A percentile compares a stretch with the other conserved stretches of the same genome.
phyloP scores from a whole-genome alignment of 1,284 basidiomycete genomes.

The Sparassis latifolia region DNA sequence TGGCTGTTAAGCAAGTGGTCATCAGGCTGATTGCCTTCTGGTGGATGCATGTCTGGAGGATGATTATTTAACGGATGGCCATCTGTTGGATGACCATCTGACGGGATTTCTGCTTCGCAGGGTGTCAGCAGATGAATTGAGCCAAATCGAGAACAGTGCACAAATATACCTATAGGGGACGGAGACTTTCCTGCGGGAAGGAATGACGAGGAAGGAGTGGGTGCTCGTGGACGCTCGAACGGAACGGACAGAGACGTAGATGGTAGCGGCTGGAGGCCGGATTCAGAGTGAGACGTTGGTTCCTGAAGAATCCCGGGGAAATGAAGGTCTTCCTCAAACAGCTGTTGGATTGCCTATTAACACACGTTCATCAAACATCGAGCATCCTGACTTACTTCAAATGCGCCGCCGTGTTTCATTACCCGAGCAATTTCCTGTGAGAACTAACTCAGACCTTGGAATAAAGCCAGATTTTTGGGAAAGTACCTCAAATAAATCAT shows the following conservation, averaged over 20 bases:
- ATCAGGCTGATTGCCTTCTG: not conserved
- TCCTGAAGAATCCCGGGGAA: constrained; percentile 43
- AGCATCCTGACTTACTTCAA: constrained; percentile 40
- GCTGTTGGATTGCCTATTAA: constrained; percentile 26
- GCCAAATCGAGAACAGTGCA: too few species aligned
- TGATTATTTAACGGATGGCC: not conserved
- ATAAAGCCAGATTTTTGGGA: not conserved
- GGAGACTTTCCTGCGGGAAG: too few species aligned
- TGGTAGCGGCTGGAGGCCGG: not conserved
- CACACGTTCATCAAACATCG: not conserved
- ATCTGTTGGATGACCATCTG: too few species aligned
- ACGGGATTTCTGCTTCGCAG: too few species aligned
- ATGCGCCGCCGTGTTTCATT: constrained; percentile 59
- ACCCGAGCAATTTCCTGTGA: constrained; percentile 51
- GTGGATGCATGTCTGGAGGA: not conserved
- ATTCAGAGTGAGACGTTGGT: not conserved
- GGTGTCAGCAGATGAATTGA: too few species aligned
- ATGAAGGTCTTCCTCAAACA: constrained; percentile 65
- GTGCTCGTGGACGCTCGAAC: not conserved
- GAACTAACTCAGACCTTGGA: constrained; percentile 2
- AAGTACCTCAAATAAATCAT: constrained; percentile 45
- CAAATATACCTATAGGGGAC: too few species aligned
- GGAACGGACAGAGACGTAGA: constrained; percentile 4
- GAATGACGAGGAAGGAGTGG: constrained; percentile 10
- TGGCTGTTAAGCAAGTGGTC: not conserved